These are phyloP conservation scores for Penicillium sp. DNA, from an alignment of 2,329 filamentous ascomycete genomes.

Conservation along the genomic window DNA sequence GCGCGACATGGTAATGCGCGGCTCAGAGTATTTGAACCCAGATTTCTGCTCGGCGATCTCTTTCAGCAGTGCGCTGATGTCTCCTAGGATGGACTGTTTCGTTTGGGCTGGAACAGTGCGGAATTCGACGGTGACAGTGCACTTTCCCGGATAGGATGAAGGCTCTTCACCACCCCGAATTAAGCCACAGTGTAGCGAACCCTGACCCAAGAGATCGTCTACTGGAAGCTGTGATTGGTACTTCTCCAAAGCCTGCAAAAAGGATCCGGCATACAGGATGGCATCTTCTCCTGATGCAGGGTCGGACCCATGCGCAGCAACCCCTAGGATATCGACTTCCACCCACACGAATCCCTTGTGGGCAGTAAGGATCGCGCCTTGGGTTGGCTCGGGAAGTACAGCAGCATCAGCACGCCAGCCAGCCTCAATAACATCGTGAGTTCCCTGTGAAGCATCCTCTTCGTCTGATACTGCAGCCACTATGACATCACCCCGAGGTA, in stretches of 20 bases:
- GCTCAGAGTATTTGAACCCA: constrained; percentile 34
- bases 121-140: constrained; percentile 43
- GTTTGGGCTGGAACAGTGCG: constrained; percentile 44
- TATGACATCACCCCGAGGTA: constrained; percentile 44
- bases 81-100: constrained; percentile 27
- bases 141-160: constrained; percentile 46
- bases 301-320: constrained; percentile 31
- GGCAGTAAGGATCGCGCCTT: constrained; percentile 36
- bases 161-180: constrained; percentile 46
- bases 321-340: constrained; percentile 29
- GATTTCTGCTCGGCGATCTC: constrained; percentile 26
- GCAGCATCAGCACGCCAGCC: constrained; percentile 49
- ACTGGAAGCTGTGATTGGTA: constrained; percentile 33
- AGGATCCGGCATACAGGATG: constrained; percentile 42
- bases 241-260: constrained; percentile 40
- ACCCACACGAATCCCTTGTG: constrained; percentile 46
- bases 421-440: constrained; percentile 42
- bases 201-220: constrained; percentile 32
- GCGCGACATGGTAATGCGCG: constrained; percentile 38
- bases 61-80: constrained; percentile 35
- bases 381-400: constrained; percentile 44
- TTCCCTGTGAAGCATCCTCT: constrained; percentile 46
- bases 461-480: constrained; percentile 49
- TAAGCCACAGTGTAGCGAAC: constrained; percentile 42
- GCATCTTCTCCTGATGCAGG: constrained; percentile 44